Conservation (phyloP, 1,139 yeast genomes). For the Pichia sp. region DNA sequence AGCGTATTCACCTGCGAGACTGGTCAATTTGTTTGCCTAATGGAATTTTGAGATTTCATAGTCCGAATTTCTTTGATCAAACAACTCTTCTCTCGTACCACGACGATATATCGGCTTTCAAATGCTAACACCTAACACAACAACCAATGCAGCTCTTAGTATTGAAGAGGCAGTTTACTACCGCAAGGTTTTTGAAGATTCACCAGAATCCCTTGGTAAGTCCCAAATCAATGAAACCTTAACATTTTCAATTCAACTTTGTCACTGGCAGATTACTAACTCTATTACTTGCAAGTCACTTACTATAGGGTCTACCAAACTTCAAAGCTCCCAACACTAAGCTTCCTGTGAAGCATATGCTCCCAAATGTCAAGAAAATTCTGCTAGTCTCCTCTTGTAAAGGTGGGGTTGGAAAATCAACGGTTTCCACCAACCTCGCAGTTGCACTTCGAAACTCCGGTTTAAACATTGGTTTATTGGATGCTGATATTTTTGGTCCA, state of each 20-base stretch:
- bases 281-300: too few relatives aligned
- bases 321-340: conserved; percentile 39
- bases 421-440: conserved; percentile 61
- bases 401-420: conserved; percentile 44
- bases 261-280: too few relatives aligned
- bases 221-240: background rate
- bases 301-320: conserved; percentile 49
- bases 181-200: background rate
- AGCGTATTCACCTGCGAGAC: too few relatives aligned
- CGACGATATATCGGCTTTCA: too few relatives aligned
- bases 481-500: conserved; percentile 86
- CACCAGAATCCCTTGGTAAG: conserved; percentile 51
- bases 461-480: conserved; percentile 60
- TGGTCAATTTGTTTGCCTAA: too few relatives aligned
- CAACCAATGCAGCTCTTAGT: background rate
- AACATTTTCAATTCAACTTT: too few relatives aligned
- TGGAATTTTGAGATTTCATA: too few relatives aligned
- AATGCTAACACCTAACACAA: too few relatives aligned
- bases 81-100: too few relatives aligned
- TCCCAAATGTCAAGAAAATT: conserved; percentile 56
- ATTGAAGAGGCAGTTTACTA: conserved; percentile 3
- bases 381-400: conserved; percentile 65
- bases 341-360: conserved; percentile 45
- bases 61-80: too few relatives aligned
- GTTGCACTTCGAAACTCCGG: conserved; percentile 51